Percentiles rank a stretch among this genome's conserved stretches.
Conservation (phyloP, 1,284 basidiomycete species). For the Ganoderma lucidum region DNA sequence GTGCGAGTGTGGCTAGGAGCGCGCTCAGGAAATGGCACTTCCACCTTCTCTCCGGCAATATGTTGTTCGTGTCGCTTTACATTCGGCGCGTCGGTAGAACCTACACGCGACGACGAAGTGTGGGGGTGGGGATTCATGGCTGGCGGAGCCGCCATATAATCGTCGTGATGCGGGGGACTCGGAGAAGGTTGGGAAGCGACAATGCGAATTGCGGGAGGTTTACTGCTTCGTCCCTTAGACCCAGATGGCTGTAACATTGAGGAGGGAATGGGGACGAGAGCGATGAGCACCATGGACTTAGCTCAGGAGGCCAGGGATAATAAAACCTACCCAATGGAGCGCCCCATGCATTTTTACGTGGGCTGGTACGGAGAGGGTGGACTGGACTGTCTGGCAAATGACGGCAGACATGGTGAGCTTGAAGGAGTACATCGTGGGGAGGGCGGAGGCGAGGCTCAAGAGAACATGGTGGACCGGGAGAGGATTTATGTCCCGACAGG, state of each 20-base stretch:
- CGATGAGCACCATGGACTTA: not conserved
- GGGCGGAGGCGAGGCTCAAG: not conserved
- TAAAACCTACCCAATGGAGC: slow-evolving; percentile 27
- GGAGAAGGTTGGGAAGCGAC: slow-evolving; percentile 15
- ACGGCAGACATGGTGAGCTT: slow-evolving; percentile 22
- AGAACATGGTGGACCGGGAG: slow-evolving; percentile 1
- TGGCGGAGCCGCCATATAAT: slow-evolving; percentile 10
- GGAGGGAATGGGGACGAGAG: not conserved
- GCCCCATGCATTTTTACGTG: slow-evolving; percentile 11
- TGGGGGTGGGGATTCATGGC: not conserved
- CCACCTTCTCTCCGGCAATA: not conserved
- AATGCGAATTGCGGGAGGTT: slow-evolving; percentile 10
- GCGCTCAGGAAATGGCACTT: slow-evolving; percentile 8
- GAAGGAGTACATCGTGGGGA: not conserved
- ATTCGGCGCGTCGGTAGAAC: slow-evolving; percentile 14
- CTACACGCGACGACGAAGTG: slow-evolving; percentile 14
- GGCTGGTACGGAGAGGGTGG: slow-evolving; percentile 2
- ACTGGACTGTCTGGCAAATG: slow-evolving; percentile 19
- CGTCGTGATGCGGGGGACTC: slow-evolving; percentile 16
- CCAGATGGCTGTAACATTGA: not conserved
- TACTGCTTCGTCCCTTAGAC: slow-evolving; percentile 3
- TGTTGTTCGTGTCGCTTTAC: slow-evolving; percentile 17
- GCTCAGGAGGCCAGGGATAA: not conserved
- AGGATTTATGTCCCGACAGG: not conserved
- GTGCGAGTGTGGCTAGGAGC: slow-evolving; percentile 20